These are phyloP conservation scores for Colletotrichum salicis DNA, from an alignment of 2,329 filamentous ascomycete species.

Conservation along the genomic window DNA sequence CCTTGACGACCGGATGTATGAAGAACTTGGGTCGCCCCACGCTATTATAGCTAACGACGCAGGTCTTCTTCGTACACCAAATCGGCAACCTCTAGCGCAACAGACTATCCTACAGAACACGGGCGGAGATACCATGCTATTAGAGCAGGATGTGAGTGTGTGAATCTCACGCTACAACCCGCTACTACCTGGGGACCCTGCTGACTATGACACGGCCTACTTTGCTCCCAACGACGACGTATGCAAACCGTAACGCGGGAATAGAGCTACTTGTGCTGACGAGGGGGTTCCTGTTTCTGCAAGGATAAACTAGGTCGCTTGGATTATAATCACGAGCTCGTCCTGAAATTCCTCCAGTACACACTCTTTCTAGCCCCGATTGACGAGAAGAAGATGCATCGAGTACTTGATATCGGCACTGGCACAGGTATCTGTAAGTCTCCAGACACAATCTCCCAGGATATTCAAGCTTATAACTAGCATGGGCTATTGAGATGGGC, in stretches of 20 bases:
- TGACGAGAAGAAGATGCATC: constrained; percentile 29
- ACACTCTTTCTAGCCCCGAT: constrained; percentile 20
- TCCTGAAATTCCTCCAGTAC: not conserved
- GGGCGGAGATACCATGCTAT: constrained; percentile 32
- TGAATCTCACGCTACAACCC: not conserved
- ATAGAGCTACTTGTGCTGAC: not conserved
- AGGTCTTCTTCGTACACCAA: constrained; percentile 16
- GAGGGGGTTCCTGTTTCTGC: not conserved
- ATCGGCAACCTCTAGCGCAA: constrained; percentile 21
- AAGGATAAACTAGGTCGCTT: constrained; percentile 23
- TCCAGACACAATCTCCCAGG: no score
- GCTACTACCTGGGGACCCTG: not conserved
- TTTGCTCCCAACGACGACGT: constrained; percentile 51
- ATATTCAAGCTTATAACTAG: not conserved
- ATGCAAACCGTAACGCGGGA: not conserved
- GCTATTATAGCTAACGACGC: not conserved
- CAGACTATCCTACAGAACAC: constrained; percentile 23
- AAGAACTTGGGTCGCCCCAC: not conserved
- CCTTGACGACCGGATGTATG: constrained; percentile 20
- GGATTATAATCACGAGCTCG: constrained; percentile 10
- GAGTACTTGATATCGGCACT: constrained; percentile 67
- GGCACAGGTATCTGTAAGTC: constrained; percentile 68
- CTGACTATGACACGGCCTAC: constrained; percentile 33
- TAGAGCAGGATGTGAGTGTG: constrained; percentile 18
- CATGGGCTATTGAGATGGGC: constrained; percentile 20